A percentile compares a stretch with the other conserved stretches of the same genome.
These are phyloP conservation scores for Gossypium davidsonii DNA, from an alignment of 441 rosid genomes.

Conservation along the genomic window DNA sequence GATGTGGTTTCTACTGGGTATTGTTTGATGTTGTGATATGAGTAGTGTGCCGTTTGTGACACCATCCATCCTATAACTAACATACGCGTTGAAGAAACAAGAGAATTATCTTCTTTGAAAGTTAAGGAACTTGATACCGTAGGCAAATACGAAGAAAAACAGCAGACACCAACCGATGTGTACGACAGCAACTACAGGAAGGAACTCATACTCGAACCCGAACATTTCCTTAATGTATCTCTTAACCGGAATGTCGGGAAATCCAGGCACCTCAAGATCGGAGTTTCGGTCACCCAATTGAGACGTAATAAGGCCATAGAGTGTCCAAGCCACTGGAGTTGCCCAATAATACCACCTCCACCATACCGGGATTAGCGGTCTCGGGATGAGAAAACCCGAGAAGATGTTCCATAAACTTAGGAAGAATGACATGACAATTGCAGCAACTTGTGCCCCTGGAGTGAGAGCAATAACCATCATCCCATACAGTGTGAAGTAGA, in stretches of 20 bases:
- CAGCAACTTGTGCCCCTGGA: slow-evolving; percentile 63
- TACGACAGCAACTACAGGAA: slow-evolving; percentile 49
- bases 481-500: slow-evolving; percentile 70
- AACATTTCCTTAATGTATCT: slow-evolving; percentile 32
- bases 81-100: neutral
- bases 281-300: slow-evolving; percentile 57
- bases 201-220: slow-evolving; percentile 58
- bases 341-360: slow-evolving; percentile 95
- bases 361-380: slow-evolving; percentile 63
- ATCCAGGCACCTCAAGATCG: slow-evolving; percentile 32
- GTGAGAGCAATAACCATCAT: slow-evolving; percentile 80
- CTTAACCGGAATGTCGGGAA: slow-evolving; percentile 20
- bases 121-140: neutral
- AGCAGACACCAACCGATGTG: slow-evolving; percentile 22
- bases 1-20: neutral
- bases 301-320: slow-evolving; percentile 64
- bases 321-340: slow-evolving; percentile 75
- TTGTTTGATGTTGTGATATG: neutral
- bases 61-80: neutral
- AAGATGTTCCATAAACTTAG: slow-evolving; percentile 79
- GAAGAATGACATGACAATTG: slow-evolving; percentile 71
- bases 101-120: neutral
- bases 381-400: slow-evolving; percentile 66
- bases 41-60: neutral
- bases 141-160: neutral